Evolutionary conservation across 768 basidiomycete genomes (phyloP), one percentile per base, ranked within the genome.

Genomic region (Pleurotus citrinopileatus): DNA sequence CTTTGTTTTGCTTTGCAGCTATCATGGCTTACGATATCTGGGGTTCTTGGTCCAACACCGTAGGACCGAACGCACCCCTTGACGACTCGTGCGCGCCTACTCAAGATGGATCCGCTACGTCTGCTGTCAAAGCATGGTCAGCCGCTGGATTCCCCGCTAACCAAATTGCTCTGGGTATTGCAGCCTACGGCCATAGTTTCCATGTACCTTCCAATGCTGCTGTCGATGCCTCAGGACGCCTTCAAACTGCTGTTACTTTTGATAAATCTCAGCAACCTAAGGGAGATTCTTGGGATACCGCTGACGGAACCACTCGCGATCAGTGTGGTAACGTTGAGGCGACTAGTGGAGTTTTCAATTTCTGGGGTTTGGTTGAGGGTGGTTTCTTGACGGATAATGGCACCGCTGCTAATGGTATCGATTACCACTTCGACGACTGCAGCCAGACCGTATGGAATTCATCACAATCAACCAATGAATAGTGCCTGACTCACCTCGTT

Each of bases 21-120:
- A 65, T 79, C 60, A 88, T 89, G 87, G 85, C 86, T 70, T 89
- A 89, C 63, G 87, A 88, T 56, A 64, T 89, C 42, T 85, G 74
- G 70, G 84, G 85, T 25, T 68, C 79, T 4, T 88, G 83, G 80
- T 82, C 78, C 66, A 65, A 73, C 60, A 65, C 83, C 53, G 75
- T 84, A 42, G 95, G 94, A 1, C 88, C 95, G 9, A 96, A 95
- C 67, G 85, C 94, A 3, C 94, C 95, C 6, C 79, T 97, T n/a
- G 73, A 86, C 40, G 86, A 96, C 67, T 76, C 79, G 1, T 98
- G 95, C 63, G 81, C 84, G 0, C 61, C 82, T 28, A 74, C 82
- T 53, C 86, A 86, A 55, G 72, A 74, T 22, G 92, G 91, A 3
- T 95, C 91, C 53, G 94, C 90, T 9, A 73, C 77, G 4, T 83